These are phyloP conservation scores for Ustilago crameri DNA, from an alignment of 1,284 basidiomycete genomes.

Conservation along the genomic window DNA sequence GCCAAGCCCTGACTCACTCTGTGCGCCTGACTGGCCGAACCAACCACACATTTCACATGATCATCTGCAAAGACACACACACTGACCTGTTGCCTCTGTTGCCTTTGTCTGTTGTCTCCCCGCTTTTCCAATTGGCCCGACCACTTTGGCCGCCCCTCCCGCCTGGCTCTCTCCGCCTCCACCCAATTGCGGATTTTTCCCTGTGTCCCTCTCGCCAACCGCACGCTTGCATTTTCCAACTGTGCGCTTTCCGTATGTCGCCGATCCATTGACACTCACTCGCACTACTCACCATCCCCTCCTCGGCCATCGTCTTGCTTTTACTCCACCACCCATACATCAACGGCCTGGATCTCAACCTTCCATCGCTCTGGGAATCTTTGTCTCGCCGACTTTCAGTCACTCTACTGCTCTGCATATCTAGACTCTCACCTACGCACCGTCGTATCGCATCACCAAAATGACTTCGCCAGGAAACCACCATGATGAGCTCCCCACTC, in stretches of 20 bases:
- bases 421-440: slow-evolving; percentile 1
- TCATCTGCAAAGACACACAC: neutral
- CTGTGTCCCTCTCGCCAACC: slow-evolving; percentile 5
- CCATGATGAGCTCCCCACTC: slow-evolving; percentile 63
- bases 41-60: slow-evolving; percentile 8
- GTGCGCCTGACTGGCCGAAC: no score
- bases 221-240: slow-evolving; percentile 1
- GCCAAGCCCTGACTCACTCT: neutral
- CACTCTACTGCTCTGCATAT: neutral
- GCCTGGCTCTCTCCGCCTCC: slow-evolving; percentile 10
- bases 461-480: slow-evolving; percentile 68
- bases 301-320: neutral
- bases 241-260: slow-evolving; percentile 28
- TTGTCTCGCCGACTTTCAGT: neutral
- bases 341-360: slow-evolving; percentile 7
- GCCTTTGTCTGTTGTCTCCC: neutral
- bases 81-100: slow-evolving; percentile 8
- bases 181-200: slow-evolving; percentile 9
- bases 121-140: slow-evolving; percentile 9
- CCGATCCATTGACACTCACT: slow-evolving; percentile 13
- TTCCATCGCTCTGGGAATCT: neutral
- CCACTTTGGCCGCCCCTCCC: neutral
- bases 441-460: slow-evolving; percentile 15
- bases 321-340: slow-evolving; percentile 4
- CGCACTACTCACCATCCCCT: slow-evolving; percentile 1